A percentile compares a stretch with the other conserved stretches of the same genome.
Evolutionary conservation across 768 basidiomycete species (phyloP).

Genomic region (Brasilioporus rufonigricans): DNA sequence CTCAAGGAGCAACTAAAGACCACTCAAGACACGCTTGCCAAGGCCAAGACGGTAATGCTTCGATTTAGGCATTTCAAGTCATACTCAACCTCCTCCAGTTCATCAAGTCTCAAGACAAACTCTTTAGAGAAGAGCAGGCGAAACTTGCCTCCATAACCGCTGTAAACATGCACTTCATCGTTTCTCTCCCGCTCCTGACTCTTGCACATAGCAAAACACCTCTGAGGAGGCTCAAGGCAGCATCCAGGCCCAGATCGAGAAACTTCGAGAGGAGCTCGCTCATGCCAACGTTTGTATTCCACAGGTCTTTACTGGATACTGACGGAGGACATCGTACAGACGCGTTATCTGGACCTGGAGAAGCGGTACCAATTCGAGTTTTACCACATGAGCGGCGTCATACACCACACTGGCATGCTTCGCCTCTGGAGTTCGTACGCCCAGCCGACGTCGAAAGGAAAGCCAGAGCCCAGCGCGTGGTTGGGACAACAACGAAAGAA

Average conservation of each 20-base stretch:
- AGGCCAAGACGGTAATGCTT: constrained; percentile 65
- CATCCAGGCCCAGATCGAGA: constrained; percentile 62
- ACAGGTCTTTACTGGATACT: background rate
- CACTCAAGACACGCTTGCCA: constrained; percentile 70
- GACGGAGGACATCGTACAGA: constrained; percentile 32
- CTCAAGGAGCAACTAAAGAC: constrained; percentile 72
- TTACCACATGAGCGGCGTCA: constrained; percentile 72
- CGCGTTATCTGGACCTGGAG: constrained; percentile 51
- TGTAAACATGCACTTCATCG: constrained; percentile 34
- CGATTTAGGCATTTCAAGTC: background rate
- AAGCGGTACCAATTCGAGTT: constrained; percentile 73
- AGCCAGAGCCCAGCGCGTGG: constrained; percentile 63
- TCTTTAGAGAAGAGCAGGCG: constrained; percentile 80
- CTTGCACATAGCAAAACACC: constrained; percentile 36
- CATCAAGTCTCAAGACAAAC: constrained; percentile 88
- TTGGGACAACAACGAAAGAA: constrained; percentile 63
- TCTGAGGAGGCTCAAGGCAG: constrained; percentile 74
- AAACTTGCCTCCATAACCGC: constrained; percentile 46
- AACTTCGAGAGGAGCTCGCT: constrained; percentile 61
- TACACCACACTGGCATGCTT: constrained; percentile 70
- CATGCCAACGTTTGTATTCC: constrained; percentile 47
- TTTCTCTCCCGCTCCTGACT: constrained; percentile 9
- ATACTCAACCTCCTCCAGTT: constrained; percentile 50
- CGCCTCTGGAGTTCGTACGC: constrained; percentile 60
- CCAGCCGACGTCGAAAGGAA: constrained; percentile 41